Conservation (phyloP, 306 rosid species). For the Oemleria cerasiformis region DNA sequence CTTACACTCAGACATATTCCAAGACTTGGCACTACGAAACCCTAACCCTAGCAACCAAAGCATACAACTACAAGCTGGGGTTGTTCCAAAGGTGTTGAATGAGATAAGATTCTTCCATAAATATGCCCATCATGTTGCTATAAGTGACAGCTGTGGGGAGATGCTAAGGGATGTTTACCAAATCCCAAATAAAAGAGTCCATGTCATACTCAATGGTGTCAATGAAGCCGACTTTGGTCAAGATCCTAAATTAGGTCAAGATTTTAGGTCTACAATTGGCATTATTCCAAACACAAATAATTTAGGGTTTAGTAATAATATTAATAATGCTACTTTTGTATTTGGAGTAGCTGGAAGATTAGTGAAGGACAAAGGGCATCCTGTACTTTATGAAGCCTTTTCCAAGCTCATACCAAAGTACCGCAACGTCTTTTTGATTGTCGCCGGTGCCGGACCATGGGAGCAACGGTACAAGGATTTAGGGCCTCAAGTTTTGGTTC, state of each 20-base stretch:
- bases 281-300: too few species aligned
- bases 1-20: conserved; percentile 78
- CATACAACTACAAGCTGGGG: conserved; percentile 67
- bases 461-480: conserved; percentile 64
- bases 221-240: conserved; percentile 56
- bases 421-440: conserved; percentile 55
- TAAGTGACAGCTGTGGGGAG: conserved; percentile 91
- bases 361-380: conserved; percentile 94
- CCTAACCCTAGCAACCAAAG: conserved; percentile 40
- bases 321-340: conserved; percentile 61
- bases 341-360: conserved; percentile 91
- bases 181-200: conserved; percentile 71
- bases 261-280: conserved; percentile 54
- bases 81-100: conserved; percentile 68
- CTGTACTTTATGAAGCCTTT: conserved; percentile 78
- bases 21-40: conserved; percentile 63
- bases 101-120: conserved; percentile 84
- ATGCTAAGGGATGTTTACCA: conserved; percentile 87
- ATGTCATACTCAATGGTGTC: conserved; percentile 87
- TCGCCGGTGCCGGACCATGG: conserved; percentile 98
- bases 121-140: conserved; percentile 83
- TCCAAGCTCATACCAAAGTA: conserved; percentile 46
- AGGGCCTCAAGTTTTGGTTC: conserved; percentile 64
- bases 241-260: conserved; percentile 47
- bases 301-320: too few species aligned